phyloP scores from a whole-genome alignment of 495 filamentous ascomycete genomes.

The Penicillium dipodomyicola region DNA sequence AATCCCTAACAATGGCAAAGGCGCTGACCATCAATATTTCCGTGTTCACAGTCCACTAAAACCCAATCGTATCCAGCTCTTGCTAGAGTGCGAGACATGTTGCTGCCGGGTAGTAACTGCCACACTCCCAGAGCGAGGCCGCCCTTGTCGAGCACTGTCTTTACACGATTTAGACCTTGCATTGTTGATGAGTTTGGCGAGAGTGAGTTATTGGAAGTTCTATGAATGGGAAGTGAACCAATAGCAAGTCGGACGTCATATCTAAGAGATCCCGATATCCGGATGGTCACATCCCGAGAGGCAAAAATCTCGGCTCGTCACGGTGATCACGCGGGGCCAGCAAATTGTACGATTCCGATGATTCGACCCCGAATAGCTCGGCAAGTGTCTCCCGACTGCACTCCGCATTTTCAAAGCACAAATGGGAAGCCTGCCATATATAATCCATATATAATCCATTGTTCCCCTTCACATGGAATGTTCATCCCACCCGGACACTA shows the following conservation, averaged over 20 bases:
- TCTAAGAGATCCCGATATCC: neutral
- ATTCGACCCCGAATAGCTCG: neutral
- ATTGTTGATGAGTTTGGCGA: too few species aligned
- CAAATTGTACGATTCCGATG: neutral
- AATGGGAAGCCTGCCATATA: constrained; percentile 8
- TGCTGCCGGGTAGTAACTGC: too few species aligned
- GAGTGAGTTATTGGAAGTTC: neutral
- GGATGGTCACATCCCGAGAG: constrained; percentile 13
- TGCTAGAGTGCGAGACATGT: too few species aligned
- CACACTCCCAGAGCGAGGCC: too few species aligned
- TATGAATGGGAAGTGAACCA: neutral
- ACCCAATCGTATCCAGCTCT: too few species aligned
- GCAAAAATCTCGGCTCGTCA: constrained; percentile 14
- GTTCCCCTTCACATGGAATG: neutral
- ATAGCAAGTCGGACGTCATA: neutral
- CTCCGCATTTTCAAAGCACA: constrained; percentile 6
- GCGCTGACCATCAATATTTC: too few species aligned
- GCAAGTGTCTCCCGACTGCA: constrained; percentile 7
- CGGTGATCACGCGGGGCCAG: neutral
- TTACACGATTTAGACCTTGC: too few species aligned
- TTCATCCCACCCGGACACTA: neutral
- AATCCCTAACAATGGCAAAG: too few species aligned
- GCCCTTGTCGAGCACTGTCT: too few species aligned
- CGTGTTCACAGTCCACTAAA: too few species aligned
- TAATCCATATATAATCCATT: constrained; percentile 11